Base-by-base conservation (phyloP, 2,329 filamentous ascomycete genomes). In the Venturiaceae sp. region DNA sequence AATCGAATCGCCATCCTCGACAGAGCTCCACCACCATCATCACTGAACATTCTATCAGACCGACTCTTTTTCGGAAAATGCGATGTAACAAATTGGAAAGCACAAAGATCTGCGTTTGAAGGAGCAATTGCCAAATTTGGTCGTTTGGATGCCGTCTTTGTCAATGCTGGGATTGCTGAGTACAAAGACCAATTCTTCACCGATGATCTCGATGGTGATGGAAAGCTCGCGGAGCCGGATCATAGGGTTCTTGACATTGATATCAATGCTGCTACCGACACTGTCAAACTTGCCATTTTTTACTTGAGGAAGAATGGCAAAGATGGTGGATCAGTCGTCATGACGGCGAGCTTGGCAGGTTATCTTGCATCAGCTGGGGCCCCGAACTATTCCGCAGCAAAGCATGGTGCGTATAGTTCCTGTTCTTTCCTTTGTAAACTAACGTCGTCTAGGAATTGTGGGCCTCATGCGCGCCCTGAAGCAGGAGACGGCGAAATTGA, bases 381-480 rank as follows among this genome's bases (percentile, higher is more conserved):
- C 26, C 76, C 76, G 16, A 62, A 77, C 16, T 80, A 80, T 61
- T 74, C 71, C 30, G 76, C 76, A 21, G 77, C 77, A 9, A 80
- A 80, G 60, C 77, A 79, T 63, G 77, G 72, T 70, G 65, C 30
- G 67, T 63, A 50, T 56, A n/a, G 5, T 26, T 34, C 6, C 44
- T 41, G 26, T 47, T 23, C 19, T 57, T 23, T 21, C n/a, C 21
- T 32, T 57, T 37, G 8, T 19, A 60, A 21, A 16, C 53, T 46
- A 39, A 47, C 23, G 9, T 54, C 30, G 21, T 23, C 5, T 53
- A 67, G 71, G 74, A 33, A 68, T 79, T 33, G 74, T 80, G 1
- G 77, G 77, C n/a, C 69, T 79, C 21, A 72, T 80, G 69, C 72
- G 77, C 23, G 74, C 77, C 0, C 66, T 80, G 26, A 79, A 80